Percentiles rank a stretch among this genome's conserved stretches.
phyloP scores from a whole-genome alignment of 108 stramenopile species.

The Cyclotella sp. region DNA sequence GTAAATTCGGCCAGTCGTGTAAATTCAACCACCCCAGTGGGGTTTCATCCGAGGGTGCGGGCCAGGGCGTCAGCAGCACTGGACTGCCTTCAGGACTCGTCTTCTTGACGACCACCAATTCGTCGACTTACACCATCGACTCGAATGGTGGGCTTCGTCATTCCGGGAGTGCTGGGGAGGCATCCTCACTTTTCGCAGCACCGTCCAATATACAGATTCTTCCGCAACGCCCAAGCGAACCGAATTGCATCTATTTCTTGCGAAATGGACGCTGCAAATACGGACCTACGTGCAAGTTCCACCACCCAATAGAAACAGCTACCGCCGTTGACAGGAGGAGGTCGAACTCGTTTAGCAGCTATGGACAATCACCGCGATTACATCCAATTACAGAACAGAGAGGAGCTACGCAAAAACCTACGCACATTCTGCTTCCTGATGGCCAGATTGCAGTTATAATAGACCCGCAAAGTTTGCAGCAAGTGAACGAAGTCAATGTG shows the following conservation, averaged over 20 bases:
- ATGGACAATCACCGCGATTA: slow-evolving; percentile 34
- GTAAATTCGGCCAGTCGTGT: slow-evolving; percentile 93
- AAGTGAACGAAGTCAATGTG: slow-evolving; percentile 39
- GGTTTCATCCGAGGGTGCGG: slow-evolving; percentile 17
- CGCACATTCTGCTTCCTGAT: slow-evolving; percentile 45
- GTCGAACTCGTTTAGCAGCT: slow-evolving; percentile 28
- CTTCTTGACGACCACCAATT: slow-evolving; percentile 30
- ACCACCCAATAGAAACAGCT: slow-evolving; percentile 76
- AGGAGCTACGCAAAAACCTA: slow-evolving; percentile 29
- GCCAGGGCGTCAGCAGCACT: slow-evolving; percentile 31
- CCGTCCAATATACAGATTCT: slow-evolving; percentile 52
- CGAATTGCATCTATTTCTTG: slow-evolving; percentile 89
- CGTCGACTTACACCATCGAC: slow-evolving; percentile 1
- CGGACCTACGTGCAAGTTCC: slow-evolving; percentile 90
- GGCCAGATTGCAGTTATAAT: slow-evolving; percentile 54
- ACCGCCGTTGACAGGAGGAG: slow-evolving; percentile 23
- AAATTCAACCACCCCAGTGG: slow-evolving; percentile 90
- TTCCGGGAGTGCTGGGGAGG: slow-evolving; percentile 30
- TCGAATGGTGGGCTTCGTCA: slow-evolving; percentile 9
- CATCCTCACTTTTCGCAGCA: slow-evolving; percentile 21
- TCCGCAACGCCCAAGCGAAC: slow-evolving; percentile 86
- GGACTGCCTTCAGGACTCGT: slow-evolving; percentile 47
- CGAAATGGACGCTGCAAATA: slow-evolving; percentile 92
- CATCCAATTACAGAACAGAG: slow-evolving; percentile 51
- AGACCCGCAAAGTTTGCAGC: slow-evolving; percentile 45